Evolutionary conservation across 345 rosid species (phyloP).

Genomic region (Aurinia saxatilis): DNA sequence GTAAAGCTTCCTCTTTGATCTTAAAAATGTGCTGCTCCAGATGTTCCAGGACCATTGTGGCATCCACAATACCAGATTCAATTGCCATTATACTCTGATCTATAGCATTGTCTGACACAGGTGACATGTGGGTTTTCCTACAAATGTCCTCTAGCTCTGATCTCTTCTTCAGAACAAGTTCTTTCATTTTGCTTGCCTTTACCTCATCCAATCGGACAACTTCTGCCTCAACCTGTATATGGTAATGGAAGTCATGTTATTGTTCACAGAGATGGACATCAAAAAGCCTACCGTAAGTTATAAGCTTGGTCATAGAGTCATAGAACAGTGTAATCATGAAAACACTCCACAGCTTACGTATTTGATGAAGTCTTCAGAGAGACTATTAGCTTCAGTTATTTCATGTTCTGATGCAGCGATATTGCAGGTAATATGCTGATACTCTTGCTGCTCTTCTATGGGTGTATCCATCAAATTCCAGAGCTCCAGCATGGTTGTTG

Average conservation of each 20-base stretch:
- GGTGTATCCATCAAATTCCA: constrained; percentile 99
- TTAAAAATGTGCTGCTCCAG: constrained; percentile 78
- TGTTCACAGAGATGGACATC: neutral
- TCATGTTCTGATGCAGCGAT: constrained; percentile 95
- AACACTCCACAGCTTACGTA: constrained; percentile 43
- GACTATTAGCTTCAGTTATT: constrained; percentile 77
- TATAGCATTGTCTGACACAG: constrained; percentile 52
- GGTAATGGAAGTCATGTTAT: constrained; percentile 10
- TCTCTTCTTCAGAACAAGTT: constrained; percentile 88
- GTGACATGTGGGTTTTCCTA: constrained; percentile 78
- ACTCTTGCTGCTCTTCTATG: constrained; percentile 84
- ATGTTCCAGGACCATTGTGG: constrained; percentile 60
- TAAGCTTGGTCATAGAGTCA: neutral
- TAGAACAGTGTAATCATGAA: neutral
- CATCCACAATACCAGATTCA: constrained; percentile 78
- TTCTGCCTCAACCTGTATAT: constrained; percentile 78
- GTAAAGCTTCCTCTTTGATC: constrained; percentile 83
- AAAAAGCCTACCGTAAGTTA: neutral
- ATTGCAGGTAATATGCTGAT: constrained; percentile 82
- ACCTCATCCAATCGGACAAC: constrained; percentile 79
- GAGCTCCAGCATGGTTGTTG: constrained; percentile 81
- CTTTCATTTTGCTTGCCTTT: constrained; percentile 95
- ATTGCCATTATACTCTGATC: constrained; percentile 66
- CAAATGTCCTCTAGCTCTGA: constrained; percentile 85
- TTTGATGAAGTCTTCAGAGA: constrained; percentile 70